phyloP scores from a whole-genome alignment of 208 protist species.

The Leishmania tarentolae region DNA sequence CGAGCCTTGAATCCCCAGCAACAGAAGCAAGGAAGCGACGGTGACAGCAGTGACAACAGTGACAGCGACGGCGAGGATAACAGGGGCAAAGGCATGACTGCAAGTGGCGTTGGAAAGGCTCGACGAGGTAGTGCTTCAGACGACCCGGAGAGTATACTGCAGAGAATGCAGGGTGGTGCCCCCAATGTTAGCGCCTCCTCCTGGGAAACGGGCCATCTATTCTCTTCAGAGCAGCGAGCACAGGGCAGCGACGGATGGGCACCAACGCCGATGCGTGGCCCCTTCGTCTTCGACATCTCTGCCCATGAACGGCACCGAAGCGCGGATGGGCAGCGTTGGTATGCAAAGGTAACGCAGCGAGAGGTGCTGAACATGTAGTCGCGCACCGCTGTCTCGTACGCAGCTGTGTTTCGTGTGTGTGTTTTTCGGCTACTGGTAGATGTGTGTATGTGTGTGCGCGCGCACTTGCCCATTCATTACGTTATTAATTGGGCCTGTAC shows the following conservation, averaged over 20 bases:
- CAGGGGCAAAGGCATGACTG: neutral
- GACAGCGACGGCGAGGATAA: neutral
- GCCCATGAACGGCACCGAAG: slow-evolving; percentile 12
- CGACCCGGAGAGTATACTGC: slow-evolving; percentile 6
- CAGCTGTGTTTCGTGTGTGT: neutral
- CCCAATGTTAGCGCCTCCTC: slow-evolving; percentile 1
- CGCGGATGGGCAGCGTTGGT: slow-evolving; percentile 27
- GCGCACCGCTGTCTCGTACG: neutral
- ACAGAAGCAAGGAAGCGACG: neutral
- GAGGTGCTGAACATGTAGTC: slow-evolving; percentile 15
- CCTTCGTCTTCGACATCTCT: slow-evolving; percentile 26
- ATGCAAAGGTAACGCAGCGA: slow-evolving; percentile 16
- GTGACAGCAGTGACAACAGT: neutral
- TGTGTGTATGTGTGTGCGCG: neutral
- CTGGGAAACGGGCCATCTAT: slow-evolving; percentile 14
- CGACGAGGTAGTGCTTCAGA: neutral
- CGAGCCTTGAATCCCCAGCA: neutral
- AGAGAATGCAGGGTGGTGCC: slow-evolving; percentile 1
- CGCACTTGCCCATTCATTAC: neutral
- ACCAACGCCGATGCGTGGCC: slow-evolving; percentile 30
- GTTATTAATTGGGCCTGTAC: neutral
- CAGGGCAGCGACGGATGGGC: slow-evolving; percentile 29
- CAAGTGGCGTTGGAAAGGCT: neutral
- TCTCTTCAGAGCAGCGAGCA: slow-evolving; percentile 33
- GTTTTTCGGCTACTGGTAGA: neutral